phyloP scores from a whole-genome alignment of 2,329 filamentous ascomycete genomes.

The Fusarium palustre region DNA sequence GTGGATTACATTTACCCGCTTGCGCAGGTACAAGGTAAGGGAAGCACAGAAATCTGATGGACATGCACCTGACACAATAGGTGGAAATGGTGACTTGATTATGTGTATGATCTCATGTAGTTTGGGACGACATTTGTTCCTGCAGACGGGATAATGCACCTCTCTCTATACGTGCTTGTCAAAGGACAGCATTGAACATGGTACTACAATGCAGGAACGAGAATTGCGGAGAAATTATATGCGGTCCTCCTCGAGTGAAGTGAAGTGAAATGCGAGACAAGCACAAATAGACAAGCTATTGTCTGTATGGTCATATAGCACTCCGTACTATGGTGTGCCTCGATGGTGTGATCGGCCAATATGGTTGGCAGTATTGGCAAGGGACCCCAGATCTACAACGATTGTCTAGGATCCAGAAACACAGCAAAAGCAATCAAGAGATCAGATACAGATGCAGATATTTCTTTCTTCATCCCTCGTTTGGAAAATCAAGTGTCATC shows the following conservation, averaged over 20 bases:
- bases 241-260: slow-evolving; percentile 16
- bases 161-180: neutral
- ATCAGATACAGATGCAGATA: slow-evolving; percentile 2
- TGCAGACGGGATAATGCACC: slow-evolving; percentile 7
- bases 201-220: slow-evolving; percentile 30
- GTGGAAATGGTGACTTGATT: slow-evolving; percentile 14
- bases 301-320: neutral
- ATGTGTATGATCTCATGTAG: slow-evolving; percentile 23
- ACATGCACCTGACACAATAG: slow-evolving; percentile 15
- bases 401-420: slow-evolving; percentile 4
- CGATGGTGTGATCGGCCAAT: slow-evolving; percentile 37
- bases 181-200: slow-evolving; percentile 1
- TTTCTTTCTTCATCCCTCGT: neutral
- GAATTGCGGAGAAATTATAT: slow-evolving; percentile 28
- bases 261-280: slow-evolving; percentile 9
- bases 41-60: slow-evolving; percentile 17
- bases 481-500: slow-evolving; percentile 1
- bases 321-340: neutral
- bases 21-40: slow-evolving; percentile 34
- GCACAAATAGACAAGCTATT: neutral
- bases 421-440: slow-evolving; percentile 1
- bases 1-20: slow-evolving; percentile 22
- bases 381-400: slow-evolving; percentile 42
- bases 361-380: slow-evolving; percentile 31
- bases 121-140: slow-evolving; percentile 13